Evolutionary conservation across 2,329 filamentous ascomycete species (phyloP), one percentile per base, ranked within the genome.

Genomic region (Huntiella abstrusa): DNA sequence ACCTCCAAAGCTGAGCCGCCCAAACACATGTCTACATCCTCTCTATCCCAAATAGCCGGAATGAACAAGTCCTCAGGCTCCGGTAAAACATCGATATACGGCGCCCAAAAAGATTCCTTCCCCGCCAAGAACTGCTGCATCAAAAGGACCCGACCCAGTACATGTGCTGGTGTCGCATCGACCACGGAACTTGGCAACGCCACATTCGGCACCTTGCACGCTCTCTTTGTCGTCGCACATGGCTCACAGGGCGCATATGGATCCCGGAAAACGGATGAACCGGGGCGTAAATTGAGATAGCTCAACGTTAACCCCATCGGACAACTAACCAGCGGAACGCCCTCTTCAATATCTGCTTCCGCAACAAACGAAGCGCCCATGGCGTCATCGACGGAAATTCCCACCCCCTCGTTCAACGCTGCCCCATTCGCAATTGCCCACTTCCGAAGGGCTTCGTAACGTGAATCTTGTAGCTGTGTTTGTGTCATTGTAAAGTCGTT

Each of bases 61-160:
- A 80, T 67, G 1, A 62, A 65, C 64, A 61, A 54, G 2, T 74
- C 61, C 7, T 68, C 65, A 0, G 77, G 77, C 49, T 75, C 71
- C 1, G 81, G 80, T 0, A 86, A 64, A 0, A 72, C 71, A 7
- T 62, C 60, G 52, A 85, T 71, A 59, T 86, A 86, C 1, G 75
- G 69, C 57, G 64, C 67, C 81, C 81, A 86, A 53, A 72, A 74
- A 0, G 80, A 81, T 2, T 66, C 55, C 2, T 59, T 47, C 1
- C 70, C 71, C 2, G 68, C 59, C 32, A 84, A 63, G 55, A 75
- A 77, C 57, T 86, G 74, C 51, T 77, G 73, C 56, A 82, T 67
- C 4, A 86, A 65, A 52, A 82, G 79, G 59, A 84, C 80, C 3
- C 77, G 70, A 6, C 74, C 70, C 42, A 77, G 60, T 48, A 81